phyloP scores from a whole-genome alignment of 2,329 filamentous ascomycete species.

The Penicillium sp. region DNA sequence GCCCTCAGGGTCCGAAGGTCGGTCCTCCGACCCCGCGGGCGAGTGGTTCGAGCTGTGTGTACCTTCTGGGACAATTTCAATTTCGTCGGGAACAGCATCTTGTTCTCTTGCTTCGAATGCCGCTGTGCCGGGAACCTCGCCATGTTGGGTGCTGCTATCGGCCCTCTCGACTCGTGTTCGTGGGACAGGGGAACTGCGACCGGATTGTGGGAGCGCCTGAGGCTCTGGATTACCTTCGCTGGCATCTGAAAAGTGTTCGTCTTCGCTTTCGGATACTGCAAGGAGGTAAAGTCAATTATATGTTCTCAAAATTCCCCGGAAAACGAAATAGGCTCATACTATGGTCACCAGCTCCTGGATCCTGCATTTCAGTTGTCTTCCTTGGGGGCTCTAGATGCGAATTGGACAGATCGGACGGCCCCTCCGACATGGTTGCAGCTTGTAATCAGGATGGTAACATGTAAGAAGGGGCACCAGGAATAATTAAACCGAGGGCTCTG shows the following conservation, averaged over 20 bases:
- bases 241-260: conserved; percentile 68
- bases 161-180: conserved; percentile 65
- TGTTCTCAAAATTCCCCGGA: not conserved
- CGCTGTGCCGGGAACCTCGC: conserved; percentile 63
- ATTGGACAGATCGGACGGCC: conserved; percentile 39
- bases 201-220: conserved; percentile 39
- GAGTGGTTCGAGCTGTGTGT: conserved; percentile 45
- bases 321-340: conserved; percentile 40
- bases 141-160: conserved; percentile 60
- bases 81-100: conserved; percentile 65
- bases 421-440: conserved; percentile 39
- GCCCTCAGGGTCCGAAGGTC: conserved; percentile 54
- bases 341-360: conserved; percentile 59
- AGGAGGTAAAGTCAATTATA: not conserved
- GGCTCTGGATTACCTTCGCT: conserved; percentile 55
- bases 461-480: conserved; percentile 11
- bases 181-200: conserved; percentile 57
- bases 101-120: conserved; percentile 60
- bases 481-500: conserved; percentile 18
- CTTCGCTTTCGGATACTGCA: conserved; percentile 54
- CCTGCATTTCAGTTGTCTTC: conserved; percentile 58
- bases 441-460: conserved; percentile 26
- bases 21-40: conserved; percentile 40
- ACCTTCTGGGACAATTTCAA: conserved; percentile 58
- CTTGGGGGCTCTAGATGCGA: conserved; percentile 54